phyloP scores from a whole-genome alignment of 352 stramenopile species.

The Pythium oligandrum region DNA sequence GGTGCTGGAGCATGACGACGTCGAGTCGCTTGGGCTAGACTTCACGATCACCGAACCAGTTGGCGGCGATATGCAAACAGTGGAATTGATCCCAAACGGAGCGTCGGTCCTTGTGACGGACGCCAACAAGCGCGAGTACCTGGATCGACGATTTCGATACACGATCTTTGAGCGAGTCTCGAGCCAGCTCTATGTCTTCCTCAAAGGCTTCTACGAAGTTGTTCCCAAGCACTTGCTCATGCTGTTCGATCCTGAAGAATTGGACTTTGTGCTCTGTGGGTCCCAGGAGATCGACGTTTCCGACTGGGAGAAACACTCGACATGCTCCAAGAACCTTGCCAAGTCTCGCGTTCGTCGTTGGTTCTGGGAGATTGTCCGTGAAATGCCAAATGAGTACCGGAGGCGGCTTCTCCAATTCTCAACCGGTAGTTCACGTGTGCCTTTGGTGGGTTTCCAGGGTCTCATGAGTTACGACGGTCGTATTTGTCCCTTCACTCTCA shows the following conservation, averaged over 20 bases:
- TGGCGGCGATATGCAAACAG: slow-evolving; percentile 1
- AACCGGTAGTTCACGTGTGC: slow-evolving; percentile 74
- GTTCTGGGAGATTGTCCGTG: slow-evolving; percentile 97
- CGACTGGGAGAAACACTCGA: slow-evolving; percentile 92
- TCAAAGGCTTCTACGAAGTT: slow-evolving; percentile 97
- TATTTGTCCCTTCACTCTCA: slow-evolving; percentile 71
- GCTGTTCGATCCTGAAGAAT: slow-evolving; percentile 96
- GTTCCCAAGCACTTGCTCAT: slow-evolving; percentile 93
- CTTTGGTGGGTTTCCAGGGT: slow-evolving; percentile 64
- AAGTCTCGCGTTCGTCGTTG: slow-evolving; percentile 45
- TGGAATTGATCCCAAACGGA: slow-evolving; percentile 16
- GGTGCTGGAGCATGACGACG: slow-evolving; percentile 39
- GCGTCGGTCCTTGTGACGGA: slow-evolving; percentile 85
- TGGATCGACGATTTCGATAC: slow-evolving; percentile 81
- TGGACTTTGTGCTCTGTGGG: slow-evolving; percentile 96
- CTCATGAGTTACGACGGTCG: slow-evolving; percentile 79
- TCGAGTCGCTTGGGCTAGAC: slow-evolving; percentile 34
- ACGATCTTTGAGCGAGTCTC: slow-evolving; percentile 55
- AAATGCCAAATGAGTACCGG: slow-evolving; percentile 78
- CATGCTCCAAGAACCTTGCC: slow-evolving; percentile 39
- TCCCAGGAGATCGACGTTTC: slow-evolving; percentile 93
- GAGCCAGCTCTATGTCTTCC: slow-evolving; percentile 46
- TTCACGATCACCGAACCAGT: slow-evolving; percentile 30
- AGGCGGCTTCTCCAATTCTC: slow-evolving; percentile 75
- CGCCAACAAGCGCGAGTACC: slow-evolving; percentile 92